Percentiles rank a stretch among this genome's conserved stretches.
Evolutionary conservation across 306 rosid species (phyloP).

Genomic region (Geum urbanum): DNA sequence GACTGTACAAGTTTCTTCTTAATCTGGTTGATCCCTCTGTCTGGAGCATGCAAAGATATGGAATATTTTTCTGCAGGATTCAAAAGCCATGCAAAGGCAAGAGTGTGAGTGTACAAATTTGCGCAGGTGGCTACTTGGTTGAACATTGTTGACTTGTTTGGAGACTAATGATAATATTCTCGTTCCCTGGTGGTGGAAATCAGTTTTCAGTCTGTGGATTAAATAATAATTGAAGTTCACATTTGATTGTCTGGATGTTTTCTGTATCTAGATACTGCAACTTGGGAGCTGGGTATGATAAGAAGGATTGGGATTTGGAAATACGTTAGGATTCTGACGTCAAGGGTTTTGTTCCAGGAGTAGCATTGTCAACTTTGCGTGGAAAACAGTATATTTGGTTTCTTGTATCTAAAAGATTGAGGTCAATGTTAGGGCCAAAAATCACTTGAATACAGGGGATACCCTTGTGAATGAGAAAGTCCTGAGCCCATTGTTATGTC

Average conservation of each 20-base stretch:
- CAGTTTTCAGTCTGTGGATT: not conserved
- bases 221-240: not conserved
- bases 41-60: slow-evolving; percentile 7
- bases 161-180: not conserved
- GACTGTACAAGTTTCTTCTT: not conserved
- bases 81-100: not conserved
- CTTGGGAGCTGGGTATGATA: not conserved
- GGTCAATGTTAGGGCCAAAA: not conserved
- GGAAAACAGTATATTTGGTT: not conserved
- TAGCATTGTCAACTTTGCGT: not conserved
- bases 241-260: not conserved
- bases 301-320: not conserved
- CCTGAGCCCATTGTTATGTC: not conserved
- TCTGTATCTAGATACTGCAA: not conserved
- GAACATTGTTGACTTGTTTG: slow-evolving; percentile 4
- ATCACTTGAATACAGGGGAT: not conserved
- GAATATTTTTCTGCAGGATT: not conserved
- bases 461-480: not conserved
- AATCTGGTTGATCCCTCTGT: slow-evolving; percentile 11
- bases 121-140: not conserved
- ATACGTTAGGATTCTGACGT: not conserved
- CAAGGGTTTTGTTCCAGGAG: not conserved
- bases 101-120: slow-evolving; percentile 3
- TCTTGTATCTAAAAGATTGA: not conserved
- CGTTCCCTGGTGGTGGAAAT: slow-evolving; percentile 5